phyloP scores from a whole-genome alignment of 306 rosid genomes.

The Dalbergia oliveri region DNA sequence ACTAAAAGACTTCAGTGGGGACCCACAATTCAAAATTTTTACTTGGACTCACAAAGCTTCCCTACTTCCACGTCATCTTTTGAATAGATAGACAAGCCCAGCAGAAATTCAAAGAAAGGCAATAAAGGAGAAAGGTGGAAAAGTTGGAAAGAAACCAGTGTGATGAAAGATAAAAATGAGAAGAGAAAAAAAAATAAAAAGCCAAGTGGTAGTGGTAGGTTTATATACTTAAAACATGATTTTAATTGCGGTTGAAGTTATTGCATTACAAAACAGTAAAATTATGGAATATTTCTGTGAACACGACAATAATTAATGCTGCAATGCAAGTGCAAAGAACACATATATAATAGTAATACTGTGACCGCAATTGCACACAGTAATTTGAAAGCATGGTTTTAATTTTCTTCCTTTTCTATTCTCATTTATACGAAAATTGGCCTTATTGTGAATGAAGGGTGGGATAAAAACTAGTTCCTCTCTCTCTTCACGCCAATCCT shows the following conservation, averaged over 20 bases:
- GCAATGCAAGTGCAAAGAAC: too few species aligned
- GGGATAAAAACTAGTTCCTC: slow-evolving; percentile 31
- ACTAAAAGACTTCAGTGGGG: slow-evolving; percentile 16
- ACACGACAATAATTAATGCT: too few species aligned
- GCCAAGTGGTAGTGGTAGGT: not conserved
- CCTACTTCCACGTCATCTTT: slow-evolving; percentile 63
- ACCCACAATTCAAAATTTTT: slow-evolving; percentile 53
- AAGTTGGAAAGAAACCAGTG: slow-evolving; percentile 46
- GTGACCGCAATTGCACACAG: too few species aligned
- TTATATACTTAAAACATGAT: not conserved
- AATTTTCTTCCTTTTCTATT: too few species aligned
- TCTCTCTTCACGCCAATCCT: slow-evolving; percentile 79
- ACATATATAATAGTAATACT: too few species aligned
- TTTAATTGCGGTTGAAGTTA: too few species aligned
- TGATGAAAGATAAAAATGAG: slow-evolving; percentile 44
- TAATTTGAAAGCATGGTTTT: too few species aligned
- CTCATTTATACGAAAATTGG: slow-evolving; percentile 9
- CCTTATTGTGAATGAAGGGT: slow-evolving; percentile 32
- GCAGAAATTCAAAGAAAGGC: slow-evolving; percentile 73
- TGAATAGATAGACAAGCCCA: slow-evolving; percentile 75
- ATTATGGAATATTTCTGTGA: too few species aligned
- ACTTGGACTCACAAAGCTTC: slow-evolving; percentile 48
- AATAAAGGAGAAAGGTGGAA: slow-evolving; percentile 60
- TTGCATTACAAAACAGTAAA: too few species aligned
- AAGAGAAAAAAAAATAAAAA: slow-evolving; percentile 3